Base-by-base conservation (phyloP, 2,329 filamentous ascomycete species). In the Penicillium sp. region DNA sequence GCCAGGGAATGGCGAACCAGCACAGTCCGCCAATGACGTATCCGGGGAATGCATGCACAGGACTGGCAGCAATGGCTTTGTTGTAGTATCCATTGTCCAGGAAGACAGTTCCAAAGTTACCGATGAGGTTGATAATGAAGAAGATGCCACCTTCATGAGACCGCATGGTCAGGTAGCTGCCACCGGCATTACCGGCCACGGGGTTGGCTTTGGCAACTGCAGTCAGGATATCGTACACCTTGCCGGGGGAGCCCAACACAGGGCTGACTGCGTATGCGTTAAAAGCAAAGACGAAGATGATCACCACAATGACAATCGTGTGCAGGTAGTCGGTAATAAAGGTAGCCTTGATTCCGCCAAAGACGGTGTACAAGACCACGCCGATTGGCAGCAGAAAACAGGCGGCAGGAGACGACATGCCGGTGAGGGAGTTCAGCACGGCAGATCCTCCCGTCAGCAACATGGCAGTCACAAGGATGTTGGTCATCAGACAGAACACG, bases 1-100 rank as follows among this genome's bases (percentile, higher is more conserved):
- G 80, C 89, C 90, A 96, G 0, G 92, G 92, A 52, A 97, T 95
- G 0, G 91, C 91, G 64, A 96, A 96, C 91, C 91, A 96, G 50
- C 84, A 86, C 1, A 96, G 80, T 21, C 92, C 91, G 5, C 91
- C 91, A 60, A 93, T 82, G 55, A 96, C 87, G 67, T 96, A 96
- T 18, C 91, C 91, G 0, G 91, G 91, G 2, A 97, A 83, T 0
- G 91, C 92, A 59, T 93, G 86, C 0, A 93, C 88, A 0, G 91
- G 91, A 21, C 85, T 88, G 0, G 92, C 91, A 6, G 92, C 90
- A 65, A 96, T 96, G 16, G 91, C 91, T 73, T 96, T 96, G 80
- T 96, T 94, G 75, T 91, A 96, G 77, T 95, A 96, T 16, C 88
- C 73, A 62, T 92, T 92, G 67, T 95, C 91, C 46, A 91, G 80